Evolutionary conservation across 108 stramenopile genomes (phyloP).

Genomic region (Discostella pseudostelligera): DNA sequence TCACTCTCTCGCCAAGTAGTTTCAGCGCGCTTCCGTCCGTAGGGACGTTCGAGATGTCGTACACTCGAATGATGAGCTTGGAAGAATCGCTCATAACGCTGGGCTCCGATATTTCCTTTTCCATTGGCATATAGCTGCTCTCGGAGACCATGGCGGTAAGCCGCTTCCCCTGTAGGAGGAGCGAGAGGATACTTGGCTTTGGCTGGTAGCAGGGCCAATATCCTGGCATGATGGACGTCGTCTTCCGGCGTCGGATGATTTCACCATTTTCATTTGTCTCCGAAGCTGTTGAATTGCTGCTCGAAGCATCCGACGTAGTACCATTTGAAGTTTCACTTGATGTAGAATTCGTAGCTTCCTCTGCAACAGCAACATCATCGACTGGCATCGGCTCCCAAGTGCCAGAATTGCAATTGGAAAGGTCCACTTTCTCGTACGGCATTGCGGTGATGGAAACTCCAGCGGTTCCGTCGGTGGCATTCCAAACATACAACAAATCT

Average conservation of each 20-base stretch:
- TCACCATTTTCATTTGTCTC: not conserved
- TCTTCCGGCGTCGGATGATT: not conserved
- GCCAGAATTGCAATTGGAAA: constrained; percentile 14
- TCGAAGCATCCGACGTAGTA: not conserved
- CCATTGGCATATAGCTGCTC: constrained; percentile 1
- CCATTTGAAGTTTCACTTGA: too few relatives aligned
- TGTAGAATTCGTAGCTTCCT: constrained; percentile 2
- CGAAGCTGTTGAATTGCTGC: not conserved
- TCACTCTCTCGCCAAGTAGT: constrained; percentile 35
- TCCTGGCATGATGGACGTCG: constrained; percentile 5
- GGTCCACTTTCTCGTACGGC: constrained; percentile 34
- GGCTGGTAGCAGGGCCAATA: constrained; percentile 39
- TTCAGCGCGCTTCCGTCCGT: constrained; percentile 41
- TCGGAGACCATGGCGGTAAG: constrained; percentile 47
- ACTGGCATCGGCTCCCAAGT: constrained; percentile 3
- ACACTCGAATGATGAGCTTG: constrained; percentile 30
- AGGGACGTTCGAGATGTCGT: constrained; percentile 39
- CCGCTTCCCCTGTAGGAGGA: constrained; percentile 39
- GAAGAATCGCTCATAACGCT: constrained; percentile 21
- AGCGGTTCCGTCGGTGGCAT: constrained; percentile 31
- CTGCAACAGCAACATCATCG: constrained; percentile 9
- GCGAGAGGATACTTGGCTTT: constrained; percentile 42
- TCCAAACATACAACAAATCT: constrained; percentile 32
- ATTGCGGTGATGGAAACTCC: constrained; percentile 39
- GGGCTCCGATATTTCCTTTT: constrained; percentile 11